Conservation (phyloP, 2,329 filamentous ascomycete genomes). For the Fusarium sulawesiense region DNA sequence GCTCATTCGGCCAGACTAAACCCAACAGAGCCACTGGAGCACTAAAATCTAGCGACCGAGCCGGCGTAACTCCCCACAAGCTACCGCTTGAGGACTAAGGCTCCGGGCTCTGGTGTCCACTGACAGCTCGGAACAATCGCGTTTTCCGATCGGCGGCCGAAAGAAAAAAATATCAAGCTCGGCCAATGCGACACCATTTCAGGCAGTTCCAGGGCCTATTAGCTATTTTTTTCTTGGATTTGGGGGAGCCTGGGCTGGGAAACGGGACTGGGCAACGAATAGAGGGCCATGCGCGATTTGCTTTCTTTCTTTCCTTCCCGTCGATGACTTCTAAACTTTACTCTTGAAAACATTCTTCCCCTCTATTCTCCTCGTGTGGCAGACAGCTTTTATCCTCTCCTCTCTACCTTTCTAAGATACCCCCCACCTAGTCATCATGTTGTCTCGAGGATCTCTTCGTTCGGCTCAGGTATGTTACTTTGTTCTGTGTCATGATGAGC, state of each 20-base stretch:
- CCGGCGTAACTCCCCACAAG: constrained; percentile 22
- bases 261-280: constrained; percentile 21
- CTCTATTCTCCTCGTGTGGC: constrained; percentile 21
- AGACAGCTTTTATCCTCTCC: constrained; percentile 29
- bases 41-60: constrained; percentile 19
- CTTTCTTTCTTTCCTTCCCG: constrained; percentile 15
- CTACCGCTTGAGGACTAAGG: constrained; percentile 13
- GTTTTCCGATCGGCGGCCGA: constrained; percentile 43
- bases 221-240: constrained; percentile 1
- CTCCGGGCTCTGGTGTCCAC: constrained; percentile 9
- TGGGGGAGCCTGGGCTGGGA: neutral
- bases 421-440: constrained; percentile 57
- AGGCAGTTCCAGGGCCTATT: constrained; percentile 18
- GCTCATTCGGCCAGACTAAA: constrained; percentile 11
- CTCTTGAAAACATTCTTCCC: constrained; percentile 14
- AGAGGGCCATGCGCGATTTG: constrained; percentile 44
- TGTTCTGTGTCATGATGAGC: constrained; percentile 18
- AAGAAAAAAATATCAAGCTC: constrained; percentile 35
- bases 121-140: constrained; percentile 42
- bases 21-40: neutral
- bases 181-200: constrained; percentile 40
- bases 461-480: constrained; percentile 65
- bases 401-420: constrained; percentile 28
- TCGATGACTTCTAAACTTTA: constrained; percentile 26
- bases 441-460: constrained; percentile 68